Evolutionary conservation across 2,329 filamentous ascomycete genomes (phyloP), one percentile per base, ranked within the genome.

Genomic region (Monosporascus sp.): DNA sequence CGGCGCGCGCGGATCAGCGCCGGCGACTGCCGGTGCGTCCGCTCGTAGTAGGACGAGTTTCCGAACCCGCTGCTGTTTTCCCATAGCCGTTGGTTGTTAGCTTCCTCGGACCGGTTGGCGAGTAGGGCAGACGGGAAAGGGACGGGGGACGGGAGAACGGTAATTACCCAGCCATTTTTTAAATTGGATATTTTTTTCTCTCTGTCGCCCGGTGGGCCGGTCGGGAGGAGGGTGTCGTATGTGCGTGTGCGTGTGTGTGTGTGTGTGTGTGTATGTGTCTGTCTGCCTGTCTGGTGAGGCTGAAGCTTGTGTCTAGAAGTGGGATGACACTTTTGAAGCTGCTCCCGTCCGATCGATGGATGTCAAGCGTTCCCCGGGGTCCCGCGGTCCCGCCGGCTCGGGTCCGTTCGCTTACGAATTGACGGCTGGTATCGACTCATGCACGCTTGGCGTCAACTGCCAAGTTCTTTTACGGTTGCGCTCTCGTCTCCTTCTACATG

Each of bases 1-100:
- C 90, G 85, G 64, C 95, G 86, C 52, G 94, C 93, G 67, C 94
- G 89, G 69, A 97, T 86, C 59, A 99, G 85, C 52, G 95, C 89
- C 48, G 91, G 86, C 56, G 89, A 89, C 72, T 95, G 91, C 60
- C 88, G 86, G 74, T 89, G 89, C 66, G 88, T 81, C 68, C 86
- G 85, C 74, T 96, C 89, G 79, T 97, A 99, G 80, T 99, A 99
- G 60, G 90, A 91, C 44, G 75, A 76, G 57, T 74, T 77, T 61
- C 75, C 72, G 63, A 76, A 74, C 61, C 70, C 74, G 22, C 31
- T 6, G 17, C 20, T 49, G 47, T 39, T 44, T 42, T 49, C 39
- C 39, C 15, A 9, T 6, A 37, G 17, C 24, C 22, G 38, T 51
- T 42, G 52, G 48, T 50, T 46, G 52, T 42, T 3, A 6, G 11